Percentiles rank a stretch among this genome's conserved stretches.
phyloP scores from a whole-genome alignment of 176 grass and related monocot genomes.

The Areca catechu region DNA sequence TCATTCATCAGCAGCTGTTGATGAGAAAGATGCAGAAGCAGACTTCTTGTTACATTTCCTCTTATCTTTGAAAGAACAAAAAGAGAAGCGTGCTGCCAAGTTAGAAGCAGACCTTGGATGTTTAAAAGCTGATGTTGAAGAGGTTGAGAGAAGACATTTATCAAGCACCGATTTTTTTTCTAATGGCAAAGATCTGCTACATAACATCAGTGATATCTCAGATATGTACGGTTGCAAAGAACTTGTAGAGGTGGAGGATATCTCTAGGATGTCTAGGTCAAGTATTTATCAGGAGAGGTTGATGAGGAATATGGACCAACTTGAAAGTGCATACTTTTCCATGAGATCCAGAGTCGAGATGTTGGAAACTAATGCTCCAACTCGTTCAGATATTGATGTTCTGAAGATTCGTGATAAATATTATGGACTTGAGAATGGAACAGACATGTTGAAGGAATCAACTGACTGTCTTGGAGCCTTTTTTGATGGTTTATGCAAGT shows the following conservation, averaged over 20 bases:
- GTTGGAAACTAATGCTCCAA: constrained; percentile 26
- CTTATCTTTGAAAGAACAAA: constrained; percentile 64
- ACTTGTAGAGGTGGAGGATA: constrained; percentile 18
- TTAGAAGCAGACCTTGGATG: constrained; percentile 48
- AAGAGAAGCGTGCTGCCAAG: constrained; percentile 57
- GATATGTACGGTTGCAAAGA: constrained; percentile 15
- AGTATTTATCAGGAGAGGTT: constrained; percentile 52
- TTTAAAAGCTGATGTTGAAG: constrained; percentile 53
- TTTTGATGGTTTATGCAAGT: constrained; percentile 95
- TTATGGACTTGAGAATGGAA: constrained; percentile 33
- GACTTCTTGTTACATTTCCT: constrained; percentile 65
- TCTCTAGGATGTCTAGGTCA: constrained; percentile 28
- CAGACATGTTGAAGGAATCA: constrained; percentile 21
- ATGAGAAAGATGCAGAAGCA: constrained; percentile 64
- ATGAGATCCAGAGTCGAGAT: constrained; percentile 61
- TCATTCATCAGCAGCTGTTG: constrained; percentile 32
- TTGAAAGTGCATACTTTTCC: constrained; percentile 82
- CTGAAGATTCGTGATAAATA: constrained; percentile 49
- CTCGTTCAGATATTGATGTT: constrained; percentile 56
- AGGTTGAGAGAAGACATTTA: constrained; percentile 53
- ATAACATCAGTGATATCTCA: constrained; percentile 28
- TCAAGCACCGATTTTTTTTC: constrained; percentile 23
- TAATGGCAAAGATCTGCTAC: constrained; percentile 12
- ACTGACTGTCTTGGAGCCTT: constrained; percentile 64
- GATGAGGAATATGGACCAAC: constrained; percentile 63